Conservation (phyloP, 1,284 basidiomycete genomes). For the Irpex lacteus region DNA sequence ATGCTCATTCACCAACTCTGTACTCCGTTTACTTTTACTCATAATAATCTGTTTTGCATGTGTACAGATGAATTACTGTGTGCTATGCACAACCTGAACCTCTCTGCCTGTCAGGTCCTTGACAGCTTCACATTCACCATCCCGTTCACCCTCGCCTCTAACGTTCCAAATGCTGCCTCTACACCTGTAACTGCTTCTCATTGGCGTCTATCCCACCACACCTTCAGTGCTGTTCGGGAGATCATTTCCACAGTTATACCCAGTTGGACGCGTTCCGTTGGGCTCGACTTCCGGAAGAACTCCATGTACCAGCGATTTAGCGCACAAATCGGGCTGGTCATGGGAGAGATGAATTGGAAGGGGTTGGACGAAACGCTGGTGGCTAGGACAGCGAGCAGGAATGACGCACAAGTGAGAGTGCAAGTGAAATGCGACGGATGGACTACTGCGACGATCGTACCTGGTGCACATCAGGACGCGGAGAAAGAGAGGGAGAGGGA, state of each 20-base stretch:
- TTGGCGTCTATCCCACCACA: background rate
- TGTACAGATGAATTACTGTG: background rate
- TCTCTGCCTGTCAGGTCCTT: background rate
- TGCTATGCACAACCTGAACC: background rate
- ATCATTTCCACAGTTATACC: background rate
- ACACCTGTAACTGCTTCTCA: background rate
- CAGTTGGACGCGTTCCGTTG: background rate
- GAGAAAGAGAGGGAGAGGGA: background rate
- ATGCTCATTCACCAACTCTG: background rate
- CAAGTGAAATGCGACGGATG: background rate
- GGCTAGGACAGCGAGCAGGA: background rate
- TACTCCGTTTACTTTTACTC: background rate
- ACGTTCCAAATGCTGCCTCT: background rate
- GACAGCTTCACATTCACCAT: background rate
- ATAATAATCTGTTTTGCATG: background rate
- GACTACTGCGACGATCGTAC: background rate
- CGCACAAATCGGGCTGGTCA: background rate
- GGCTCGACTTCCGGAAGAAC: background rate
- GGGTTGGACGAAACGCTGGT: background rate
- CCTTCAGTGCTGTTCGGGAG: background rate
- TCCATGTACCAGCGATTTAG: background rate
- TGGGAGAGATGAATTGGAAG: background rate
- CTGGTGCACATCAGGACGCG: background rate
- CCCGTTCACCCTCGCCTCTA: background rate
- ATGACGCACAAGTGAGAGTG: background rate